These are phyloP conservation scores for Carex pumila DNA, from an alignment of 176 grass and related monocot species.

Conservation along the genomic window DNA sequence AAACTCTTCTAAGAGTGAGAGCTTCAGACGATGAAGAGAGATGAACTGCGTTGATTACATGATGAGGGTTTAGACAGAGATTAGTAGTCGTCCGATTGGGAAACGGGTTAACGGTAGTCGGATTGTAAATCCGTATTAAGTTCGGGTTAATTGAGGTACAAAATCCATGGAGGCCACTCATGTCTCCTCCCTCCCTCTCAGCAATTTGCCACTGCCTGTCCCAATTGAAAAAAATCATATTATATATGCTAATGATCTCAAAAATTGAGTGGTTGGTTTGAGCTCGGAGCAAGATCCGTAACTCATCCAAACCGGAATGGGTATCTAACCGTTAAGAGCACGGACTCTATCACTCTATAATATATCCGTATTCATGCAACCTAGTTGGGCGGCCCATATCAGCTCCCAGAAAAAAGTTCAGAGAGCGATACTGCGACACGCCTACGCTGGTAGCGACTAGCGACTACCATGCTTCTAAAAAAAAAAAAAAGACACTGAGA, in stretches of 20 bases:
- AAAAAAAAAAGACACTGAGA: neutral
- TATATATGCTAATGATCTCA: neutral
- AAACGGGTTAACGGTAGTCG: constrained; percentile 12
- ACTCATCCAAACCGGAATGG: too few species aligned
- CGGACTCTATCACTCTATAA: too few species aligned
- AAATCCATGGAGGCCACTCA: constrained; percentile 12
- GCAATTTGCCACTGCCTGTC: neutral
- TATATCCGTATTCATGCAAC: too few species aligned
- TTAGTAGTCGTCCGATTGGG: neutral
- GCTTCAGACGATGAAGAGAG: neutral
- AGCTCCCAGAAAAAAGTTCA: neutral
- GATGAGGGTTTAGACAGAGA: neutral
- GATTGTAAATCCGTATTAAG: neutral
- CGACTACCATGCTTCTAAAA: too few species aligned
- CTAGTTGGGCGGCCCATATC: neutral
- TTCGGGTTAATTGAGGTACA: constrained; percentile 13
- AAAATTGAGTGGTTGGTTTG: constrained; percentile 20
- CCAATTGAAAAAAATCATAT: neutral
- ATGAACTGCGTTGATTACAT: neutral
- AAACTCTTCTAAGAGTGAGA: neutral
- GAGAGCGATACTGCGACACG: neutral
- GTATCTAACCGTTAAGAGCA: too few species aligned
- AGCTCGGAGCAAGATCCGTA: neutral
- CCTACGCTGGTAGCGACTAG: too few species aligned
- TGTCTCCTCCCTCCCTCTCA: neutral